Evolutionary conservation across 495 filamentous ascomycete genomes (phyloP).

Genomic region (Terfezia boudieri): DNA sequence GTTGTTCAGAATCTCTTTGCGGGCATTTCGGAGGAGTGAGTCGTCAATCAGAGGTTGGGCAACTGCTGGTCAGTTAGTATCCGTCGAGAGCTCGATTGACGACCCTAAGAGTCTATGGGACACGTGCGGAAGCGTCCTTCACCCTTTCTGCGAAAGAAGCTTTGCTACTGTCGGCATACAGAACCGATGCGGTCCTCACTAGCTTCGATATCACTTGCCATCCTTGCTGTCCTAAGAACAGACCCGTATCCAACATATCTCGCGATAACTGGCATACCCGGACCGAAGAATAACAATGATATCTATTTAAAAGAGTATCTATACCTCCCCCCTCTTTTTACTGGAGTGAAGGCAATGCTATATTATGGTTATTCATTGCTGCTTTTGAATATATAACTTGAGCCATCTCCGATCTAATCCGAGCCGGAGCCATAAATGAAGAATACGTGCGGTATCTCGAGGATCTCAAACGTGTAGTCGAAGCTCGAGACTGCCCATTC

Average conservation of each 20-base stretch:
- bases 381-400: constrained; percentile 42
- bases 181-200: constrained; percentile 46
- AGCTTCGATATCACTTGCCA: constrained; percentile 47
- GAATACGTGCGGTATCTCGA: constrained; percentile 45
- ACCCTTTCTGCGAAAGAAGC: too few species aligned
- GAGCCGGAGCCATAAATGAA: constrained; percentile 32
- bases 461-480: constrained; percentile 47
- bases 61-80: constrained; percentile 29
- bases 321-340: constrained; percentile 12
- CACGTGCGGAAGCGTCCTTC: too few species aligned
- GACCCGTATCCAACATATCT: constrained; percentile 58
- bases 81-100: constrained; percentile 1
- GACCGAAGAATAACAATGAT: background rate
- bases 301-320: constrained; percentile 10
- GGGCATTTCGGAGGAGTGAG: constrained; percentile 60
- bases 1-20: constrained; percentile 65
- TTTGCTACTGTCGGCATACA: too few species aligned
- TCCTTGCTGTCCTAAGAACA: constrained; percentile 75
- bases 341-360: constrained; percentile 50
- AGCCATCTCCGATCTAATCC: constrained; percentile 22
- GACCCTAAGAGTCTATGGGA: too few species aligned
- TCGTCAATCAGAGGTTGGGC: constrained; percentile 63
- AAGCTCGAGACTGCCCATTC: constrained; percentile 70
- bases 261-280: background rate
- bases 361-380: constrained; percentile 85